Base-by-base conservation (phyloP, 108 stramenopile species). In the Discostella stelligeroides region DNA sequence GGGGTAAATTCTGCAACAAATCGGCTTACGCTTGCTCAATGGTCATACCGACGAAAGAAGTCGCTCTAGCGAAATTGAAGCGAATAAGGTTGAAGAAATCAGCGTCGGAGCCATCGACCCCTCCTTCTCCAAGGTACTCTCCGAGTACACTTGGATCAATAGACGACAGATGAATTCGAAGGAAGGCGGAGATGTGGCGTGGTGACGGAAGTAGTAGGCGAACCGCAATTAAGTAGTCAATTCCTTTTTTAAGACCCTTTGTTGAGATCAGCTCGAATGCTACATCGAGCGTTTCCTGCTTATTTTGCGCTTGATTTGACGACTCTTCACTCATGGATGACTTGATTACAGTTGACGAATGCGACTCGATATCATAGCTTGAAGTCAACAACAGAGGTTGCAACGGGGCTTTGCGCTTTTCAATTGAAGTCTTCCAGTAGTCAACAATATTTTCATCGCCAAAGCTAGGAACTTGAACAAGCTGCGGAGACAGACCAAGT, bases 11-110 rank as follows among this genome's bases (percentile, higher is more conserved):
- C 62, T 3, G 34, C 47, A 51, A 37, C 13, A 55, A 9, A 47
- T 25, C 8, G 4, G 55, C 88, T 73, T 84, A 89, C 83, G 85
- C 95, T 71, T 95, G 84, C 68, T 97, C 96, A 18, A 98, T 83
- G 39, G 88, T 90, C 95, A 97, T 96, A 8, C 93, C 96, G 27
- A 93, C 93, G 80, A 98, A 98, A n/a, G 88, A 91, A 17, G 90
- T 90, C 0, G 95, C 96, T 57, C 96, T 82, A 23, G 91, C 81
- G 65, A 76, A 96, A 60, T 82, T 68, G 72, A 88, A 94, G 9
- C 96, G 90, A 53, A 98, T 95, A 37, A 88, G 62, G 63, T 95
- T 96, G 84, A 86, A 96, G 61, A 89, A 92, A 49, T 98, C 96
- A 51, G 67, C 86, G 80, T 96, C 92, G 5, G 66, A 64, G 17